phyloP scores from a whole-genome alignment of 2,329 filamentous ascomycete genomes.

The Diaporthe longicolla region DNA sequence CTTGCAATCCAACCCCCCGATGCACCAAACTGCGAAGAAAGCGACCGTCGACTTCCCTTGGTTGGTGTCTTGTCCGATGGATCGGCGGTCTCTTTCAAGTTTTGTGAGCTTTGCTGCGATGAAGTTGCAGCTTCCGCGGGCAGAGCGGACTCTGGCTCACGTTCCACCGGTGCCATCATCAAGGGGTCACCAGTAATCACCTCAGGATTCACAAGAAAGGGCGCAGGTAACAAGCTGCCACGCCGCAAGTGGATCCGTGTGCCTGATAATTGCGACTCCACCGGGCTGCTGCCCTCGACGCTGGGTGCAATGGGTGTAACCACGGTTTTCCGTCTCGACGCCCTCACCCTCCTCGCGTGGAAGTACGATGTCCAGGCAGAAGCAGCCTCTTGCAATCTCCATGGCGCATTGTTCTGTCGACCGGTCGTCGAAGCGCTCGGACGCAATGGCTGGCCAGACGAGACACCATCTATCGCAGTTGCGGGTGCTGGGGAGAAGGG shows the following conservation, averaged over 20 bases:
- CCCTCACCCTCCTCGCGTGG: conserved; percentile 58
- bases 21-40: conserved; percentile 73
- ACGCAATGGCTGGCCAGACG: conserved; percentile 53
- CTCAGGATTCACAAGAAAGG: conserved; percentile 56
- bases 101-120: conserved; percentile 28
- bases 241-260: conserved; percentile 49
- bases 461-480: conserved; percentile 47
- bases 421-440: conserved; percentile 44
- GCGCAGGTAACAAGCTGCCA: conserved; percentile 46
- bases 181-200: conserved; percentile 44
- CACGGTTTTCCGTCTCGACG: conserved; percentile 47
- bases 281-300: conserved; percentile 51
- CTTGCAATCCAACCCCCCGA: conserved; percentile 70
- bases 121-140: conserved; percentile 32
- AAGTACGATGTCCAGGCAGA: conserved; percentile 71
- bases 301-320: conserved; percentile 31
- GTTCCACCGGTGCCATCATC: conserved; percentile 36
- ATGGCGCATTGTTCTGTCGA: conserved; percentile 37
- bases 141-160: conserved; percentile 35
- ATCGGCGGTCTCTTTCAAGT: conserved; percentile 42
- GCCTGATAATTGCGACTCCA: conserved; percentile 52
- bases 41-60: conserved; percentile 64
- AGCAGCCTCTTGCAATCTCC: conserved; percentile 44
- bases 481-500: conserved; percentile 43
- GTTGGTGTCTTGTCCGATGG: conserved; percentile 58